Percentiles rank a stretch among this genome's conserved stretches.
These are phyloP conservation scores for Cornus suecica DNA, from an alignment of 148 eudicot species.

Conservation along the genomic window DNA sequence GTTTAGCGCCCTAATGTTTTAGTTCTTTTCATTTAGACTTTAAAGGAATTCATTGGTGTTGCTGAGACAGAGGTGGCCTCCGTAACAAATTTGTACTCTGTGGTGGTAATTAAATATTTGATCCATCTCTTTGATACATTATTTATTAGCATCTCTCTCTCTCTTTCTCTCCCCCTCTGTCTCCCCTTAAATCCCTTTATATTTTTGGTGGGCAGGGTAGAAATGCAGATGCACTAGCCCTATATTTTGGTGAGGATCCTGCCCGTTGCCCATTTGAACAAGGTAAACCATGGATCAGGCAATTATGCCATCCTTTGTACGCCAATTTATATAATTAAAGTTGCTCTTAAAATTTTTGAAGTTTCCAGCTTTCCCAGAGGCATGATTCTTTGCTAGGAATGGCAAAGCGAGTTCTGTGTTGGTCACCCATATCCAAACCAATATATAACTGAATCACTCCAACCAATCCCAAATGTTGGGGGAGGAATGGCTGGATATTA, in stretches of 20 bases:
- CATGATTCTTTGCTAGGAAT: not conserved
- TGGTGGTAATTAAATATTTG: constrained; percentile 50
- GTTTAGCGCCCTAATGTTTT: not conserved
- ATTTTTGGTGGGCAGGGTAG: constrained; percentile 68
- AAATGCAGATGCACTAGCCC: constrained; percentile 89
- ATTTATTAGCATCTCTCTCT: not conserved
- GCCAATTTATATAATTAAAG: not conserved
- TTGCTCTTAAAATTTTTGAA: too few relatives aligned
- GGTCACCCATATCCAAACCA: not conserved
- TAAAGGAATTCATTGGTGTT: constrained; percentile 58
- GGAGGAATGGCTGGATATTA: not conserved
- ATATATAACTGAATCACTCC: not conserved
- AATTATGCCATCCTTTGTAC: not conserved
- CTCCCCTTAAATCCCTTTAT: not conserved
- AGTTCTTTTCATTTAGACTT: constrained; percentile 43
- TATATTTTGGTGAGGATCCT: constrained; percentile 97
- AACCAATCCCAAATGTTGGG: not conserved
- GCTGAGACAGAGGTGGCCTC: constrained; percentile 81
- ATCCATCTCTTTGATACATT: constrained; percentile 1
- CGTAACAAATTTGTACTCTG: constrained; percentile 61
- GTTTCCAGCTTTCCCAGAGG: not conserved
- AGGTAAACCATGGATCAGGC: constrained; percentile 41
- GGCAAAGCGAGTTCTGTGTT: not conserved
- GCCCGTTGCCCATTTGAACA: constrained; percentile 96
- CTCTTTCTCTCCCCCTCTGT: too few relatives aligned